Evolutionary conservation across 768 basidiomycete genomes (phyloP).

Genomic region (Kwoniella shandongensis): DNA sequence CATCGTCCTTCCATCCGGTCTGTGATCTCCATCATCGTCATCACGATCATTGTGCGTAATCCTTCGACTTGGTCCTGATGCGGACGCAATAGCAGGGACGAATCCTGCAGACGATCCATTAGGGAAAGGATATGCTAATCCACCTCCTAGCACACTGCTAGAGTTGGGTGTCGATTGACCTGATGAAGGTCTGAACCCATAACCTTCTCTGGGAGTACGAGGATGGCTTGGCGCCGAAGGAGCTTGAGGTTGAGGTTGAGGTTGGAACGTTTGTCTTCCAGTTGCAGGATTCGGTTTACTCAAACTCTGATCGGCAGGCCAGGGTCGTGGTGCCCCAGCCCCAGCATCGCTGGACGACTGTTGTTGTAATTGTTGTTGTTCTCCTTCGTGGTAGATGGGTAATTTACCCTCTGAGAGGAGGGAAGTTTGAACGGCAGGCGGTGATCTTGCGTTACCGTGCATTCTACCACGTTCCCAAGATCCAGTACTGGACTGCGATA

Average conservation of each 20-base stretch:
- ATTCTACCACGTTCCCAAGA: constrained; percentile 49
- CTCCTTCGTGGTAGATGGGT: background rate
- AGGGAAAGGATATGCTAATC: background rate
- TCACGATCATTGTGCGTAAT: constrained; percentile 17
- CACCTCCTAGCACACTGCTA: background rate
- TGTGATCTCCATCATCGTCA: constrained; percentile 40
- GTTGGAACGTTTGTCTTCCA: constrained; percentile 12
- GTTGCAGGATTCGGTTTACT: constrained; percentile 16
- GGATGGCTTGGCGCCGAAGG: constrained; percentile 12
- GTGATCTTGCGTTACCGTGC: constrained; percentile 37
- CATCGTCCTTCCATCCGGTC: constrained; percentile 35
- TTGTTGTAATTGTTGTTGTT: constrained; percentile 2
- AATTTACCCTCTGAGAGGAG: background rate
- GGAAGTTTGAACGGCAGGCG: constrained; percentile 23
- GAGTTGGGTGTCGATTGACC: constrained; percentile 65
- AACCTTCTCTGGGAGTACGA: constrained; percentile 63
- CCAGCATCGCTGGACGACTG: background rate
- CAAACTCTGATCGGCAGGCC: constrained; percentile 13
- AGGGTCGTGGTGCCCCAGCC: constrained; percentile 3
- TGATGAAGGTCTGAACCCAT: constrained; percentile 74
- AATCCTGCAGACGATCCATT: background rate
- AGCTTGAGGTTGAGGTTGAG: constrained; percentile 9
- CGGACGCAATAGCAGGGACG: constrained; percentile 6
- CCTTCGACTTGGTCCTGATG: constrained; percentile 1
- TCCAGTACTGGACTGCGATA: constrained; percentile 49